Evolutionary conservation across 208 protist genomes (phyloP).

Genomic region (Leptomonas pyrrhocoris): DNA sequence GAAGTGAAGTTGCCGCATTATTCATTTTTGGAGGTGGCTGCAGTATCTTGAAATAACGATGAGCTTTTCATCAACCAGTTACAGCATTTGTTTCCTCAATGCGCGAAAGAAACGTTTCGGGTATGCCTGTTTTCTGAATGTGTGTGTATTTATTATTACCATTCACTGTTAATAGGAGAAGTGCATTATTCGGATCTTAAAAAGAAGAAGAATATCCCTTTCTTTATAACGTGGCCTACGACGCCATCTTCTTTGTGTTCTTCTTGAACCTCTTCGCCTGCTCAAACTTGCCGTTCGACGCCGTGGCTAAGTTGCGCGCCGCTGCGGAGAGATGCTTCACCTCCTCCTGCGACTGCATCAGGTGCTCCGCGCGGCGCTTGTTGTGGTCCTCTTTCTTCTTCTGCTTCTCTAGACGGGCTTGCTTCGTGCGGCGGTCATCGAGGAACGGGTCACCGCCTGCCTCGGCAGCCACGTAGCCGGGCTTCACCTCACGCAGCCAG

Average conservation of each 20-base stretch:
- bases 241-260: slow-evolving; percentile 49
- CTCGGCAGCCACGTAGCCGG: slow-evolving; percentile 81
- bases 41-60: too few relatives aligned
- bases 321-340: slow-evolving; percentile 81
- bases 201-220: neutral
- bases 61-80: too few relatives aligned
- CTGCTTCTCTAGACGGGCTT: slow-evolving; percentile 84
- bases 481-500: slow-evolving; percentile 92
- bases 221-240: slow-evolving; percentile 17
- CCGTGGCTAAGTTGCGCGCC: slow-evolving; percentile 76
- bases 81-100: too few relatives aligned
- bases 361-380: slow-evolving; percentile 79
- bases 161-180: slow-evolving; percentile 8
- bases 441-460: slow-evolving; percentile 93
- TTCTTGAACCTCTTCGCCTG: slow-evolving; percentile 71
- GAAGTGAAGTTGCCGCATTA: too few relatives aligned
- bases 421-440: slow-evolving; percentile 84
- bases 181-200: slow-evolving; percentile 8
- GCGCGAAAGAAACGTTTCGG: too few relatives aligned
- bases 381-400: slow-evolving; percentile 93
- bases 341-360: slow-evolving; percentile 73
- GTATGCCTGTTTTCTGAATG: too few relatives aligned
- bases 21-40: too few relatives aligned
- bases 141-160: slow-evolving; percentile 8
- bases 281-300: slow-evolving; percentile 94